Evolutionary conservation across 1,139 yeast species (phyloP).

Genomic region (Geotrichum australiense): DNA sequence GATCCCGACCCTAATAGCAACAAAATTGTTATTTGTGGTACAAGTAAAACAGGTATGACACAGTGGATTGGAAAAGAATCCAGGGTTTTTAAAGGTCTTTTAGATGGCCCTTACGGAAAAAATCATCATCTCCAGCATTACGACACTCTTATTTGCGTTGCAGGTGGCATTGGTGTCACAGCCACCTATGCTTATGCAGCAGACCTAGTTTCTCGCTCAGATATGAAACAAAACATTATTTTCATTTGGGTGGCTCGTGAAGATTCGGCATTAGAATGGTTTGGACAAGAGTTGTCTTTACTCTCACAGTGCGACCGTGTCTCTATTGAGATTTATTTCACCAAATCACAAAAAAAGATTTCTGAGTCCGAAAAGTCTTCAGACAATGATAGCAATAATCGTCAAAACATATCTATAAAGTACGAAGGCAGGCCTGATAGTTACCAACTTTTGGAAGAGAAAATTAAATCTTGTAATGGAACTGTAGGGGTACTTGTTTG

Average conservation of each 20-base stretch:
- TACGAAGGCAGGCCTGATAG: conserved; percentile 35
- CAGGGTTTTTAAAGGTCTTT: conserved; percentile 31
- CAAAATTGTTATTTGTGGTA: conserved; percentile 31
- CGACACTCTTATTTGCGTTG: conserved; percentile 45
- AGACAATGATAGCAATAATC: conserved; percentile 6
- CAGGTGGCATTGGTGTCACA: conserved; percentile 67
- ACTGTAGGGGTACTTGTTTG: conserved; percentile 31
- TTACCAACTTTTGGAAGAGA: conserved; percentile 24
- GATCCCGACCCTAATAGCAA: conserved; percentile 20
- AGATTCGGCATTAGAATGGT: conserved; percentile 43
- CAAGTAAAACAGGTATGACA: conserved; percentile 33
- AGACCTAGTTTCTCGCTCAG: conserved; percentile 5
- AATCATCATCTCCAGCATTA: conserved; percentile 44
- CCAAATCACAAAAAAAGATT: conserved; percentile 1
- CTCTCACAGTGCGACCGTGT: conserved; percentile 30
- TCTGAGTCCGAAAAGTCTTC: conserved; percentile 5
- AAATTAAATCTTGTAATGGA: conserved; percentile 32
- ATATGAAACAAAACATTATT: conserved; percentile 32
- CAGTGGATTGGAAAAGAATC: conserved; percentile 15
- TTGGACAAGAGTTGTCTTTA: conserved; percentile 41
- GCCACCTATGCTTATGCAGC: conserved; percentile 34
- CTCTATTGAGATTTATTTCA: conserved; percentile 38
- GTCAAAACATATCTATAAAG: conserved; percentile 5
- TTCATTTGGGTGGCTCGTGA: conserved; percentile 48
- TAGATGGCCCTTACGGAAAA: conserved; percentile 56